Percentiles rank a stretch among this genome's conserved stretches.
Conservation (phyloP, 768 basidiomycete genomes). For the Suillus weaverae region DNA sequence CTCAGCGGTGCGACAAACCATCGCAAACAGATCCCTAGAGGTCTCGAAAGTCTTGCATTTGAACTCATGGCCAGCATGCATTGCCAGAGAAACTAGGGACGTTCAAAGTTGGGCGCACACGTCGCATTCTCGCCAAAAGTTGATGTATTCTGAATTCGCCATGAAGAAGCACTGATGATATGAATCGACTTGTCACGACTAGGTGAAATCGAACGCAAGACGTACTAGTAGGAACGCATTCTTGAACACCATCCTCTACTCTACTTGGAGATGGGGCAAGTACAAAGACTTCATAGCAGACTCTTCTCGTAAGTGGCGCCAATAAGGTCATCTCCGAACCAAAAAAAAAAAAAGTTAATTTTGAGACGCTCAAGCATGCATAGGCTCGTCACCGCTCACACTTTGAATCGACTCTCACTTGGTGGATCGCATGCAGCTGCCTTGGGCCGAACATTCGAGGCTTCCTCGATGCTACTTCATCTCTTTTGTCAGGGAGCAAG, state of each 20-base stretch:
- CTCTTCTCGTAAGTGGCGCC: slow-evolving; percentile 51
- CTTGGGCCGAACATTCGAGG: slow-evolving; percentile 30
- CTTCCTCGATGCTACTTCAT: slow-evolving; percentile 29
- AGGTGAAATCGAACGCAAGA: slow-evolving; percentile 42
- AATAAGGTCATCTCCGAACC: background rate
- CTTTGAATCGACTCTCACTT: slow-evolving; percentile 21
- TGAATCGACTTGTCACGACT: slow-evolving; percentile 29
- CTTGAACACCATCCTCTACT: slow-evolving; percentile 51
- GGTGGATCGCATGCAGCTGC: slow-evolving; percentile 32
- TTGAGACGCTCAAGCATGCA: slow-evolving; percentile 22
- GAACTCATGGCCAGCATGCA: too few species aligned
- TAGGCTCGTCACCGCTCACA: too few species aligned
- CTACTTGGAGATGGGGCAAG: slow-evolving; percentile 46
- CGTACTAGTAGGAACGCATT: slow-evolving; percentile 47
- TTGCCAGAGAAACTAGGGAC: too few species aligned
- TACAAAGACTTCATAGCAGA: slow-evolving; percentile 48
- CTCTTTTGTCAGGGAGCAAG: slow-evolving; percentile 23
- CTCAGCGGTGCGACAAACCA: background rate
- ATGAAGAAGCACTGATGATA: too few species aligned
- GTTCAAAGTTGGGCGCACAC: too few species aligned
- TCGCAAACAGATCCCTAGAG: background rate
- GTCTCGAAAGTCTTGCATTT: too few species aligned
- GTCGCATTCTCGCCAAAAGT: too few species aligned
- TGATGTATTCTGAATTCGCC: too few species aligned
- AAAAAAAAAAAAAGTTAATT: background rate